Percentiles rank a stretch among this genome's conserved stretches.
phyloP scores from a whole-genome alignment of 2,329 filamentous ascomycete genomes.

The Dactylellina drechsleri region DNA sequence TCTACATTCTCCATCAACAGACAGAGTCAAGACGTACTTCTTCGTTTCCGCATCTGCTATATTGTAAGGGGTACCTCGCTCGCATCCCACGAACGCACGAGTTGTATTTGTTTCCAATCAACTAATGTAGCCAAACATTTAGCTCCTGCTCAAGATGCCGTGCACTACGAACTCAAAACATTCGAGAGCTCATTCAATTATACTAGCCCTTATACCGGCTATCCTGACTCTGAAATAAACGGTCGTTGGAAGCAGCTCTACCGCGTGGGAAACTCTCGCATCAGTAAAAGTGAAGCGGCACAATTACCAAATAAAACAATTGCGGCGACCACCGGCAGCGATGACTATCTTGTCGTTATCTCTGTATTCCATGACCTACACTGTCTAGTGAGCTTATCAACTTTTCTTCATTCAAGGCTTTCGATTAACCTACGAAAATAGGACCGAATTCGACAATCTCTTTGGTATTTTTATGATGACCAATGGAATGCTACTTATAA shows the following conservation, averaged over 20 bases:
- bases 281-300: slow-evolving; percentile 26
- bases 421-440: slow-evolving; percentile 11
- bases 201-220: slow-evolving; percentile 22
- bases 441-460: slow-evolving; percentile 24
- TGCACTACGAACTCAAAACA: slow-evolving; percentile 26
- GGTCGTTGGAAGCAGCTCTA: slow-evolving; percentile 25
- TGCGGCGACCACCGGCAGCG: slow-evolving; percentile 16
- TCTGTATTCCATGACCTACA: slow-evolving; percentile 28
- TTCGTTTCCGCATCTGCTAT: slow-evolving; percentile 18
- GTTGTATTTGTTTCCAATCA: background rate
- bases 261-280: slow-evolving; percentile 29
- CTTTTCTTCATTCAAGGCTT: background rate
- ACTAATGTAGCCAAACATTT: slow-evolving; percentile 5
- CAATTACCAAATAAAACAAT: slow-evolving; percentile 28
- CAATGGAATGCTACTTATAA: slow-evolving; percentile 31
- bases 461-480: slow-evolving; percentile 28
- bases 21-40: slow-evolving; percentile 5
- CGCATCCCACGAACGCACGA: background rate
- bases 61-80: slow-evolving; percentile 5
- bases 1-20: slow-evolving; percentile 14
- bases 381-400: slow-evolving; percentile 7
- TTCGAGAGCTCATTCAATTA: slow-evolving; percentile 28
- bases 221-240: slow-evolving; percentile 20
- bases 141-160: slow-evolving; percentile 29
- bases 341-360: slow-evolving; percentile 26